Base-by-base conservation (phyloP, 1,284 basidiomycete species). In the Moesziomyces sp. region DNA sequence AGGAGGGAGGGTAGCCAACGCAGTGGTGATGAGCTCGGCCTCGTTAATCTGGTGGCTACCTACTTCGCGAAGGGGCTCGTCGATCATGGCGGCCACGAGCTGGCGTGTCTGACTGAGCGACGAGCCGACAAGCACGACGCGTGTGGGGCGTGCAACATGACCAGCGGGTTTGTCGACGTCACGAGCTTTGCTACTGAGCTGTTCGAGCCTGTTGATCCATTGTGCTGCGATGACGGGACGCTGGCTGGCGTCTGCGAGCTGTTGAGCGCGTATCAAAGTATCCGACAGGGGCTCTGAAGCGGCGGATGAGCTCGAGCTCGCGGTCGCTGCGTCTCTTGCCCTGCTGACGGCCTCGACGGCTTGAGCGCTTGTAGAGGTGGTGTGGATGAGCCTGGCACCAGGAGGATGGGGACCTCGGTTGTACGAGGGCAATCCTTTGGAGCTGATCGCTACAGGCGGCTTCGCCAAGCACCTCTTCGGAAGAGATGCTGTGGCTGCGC, bases 51-150 rank as follows among this genome's bases (percentile, higher is more conserved):
- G 47, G 13, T 44, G 5, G 9, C 34, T 28, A 11, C 60, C 42
- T 26, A 51, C 46, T 16, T 79, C 75, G 19, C 71, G 71, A 4
- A 75, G 73, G 7, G 75, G 77, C 54, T 79, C 77, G 30, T 67
- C 61, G 23, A 76, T 55, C 46, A 79, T 57, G 18, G 64, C 50
- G 11, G 47, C 38, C 44, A 74, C 21, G 46, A 74, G 61, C 24
- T 63, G 58, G 23, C 52, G 58, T 16, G 55, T 58, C 8, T 68
- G 71, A 35, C 71, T 74, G 40, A 62, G 52, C 10, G 61, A 65
- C 6, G 65, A 69, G 23, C 71, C 71, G 13, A 61, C 50, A 19
- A 74, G 16, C 1, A 58, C n/a, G 23, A 74, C 51, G 19, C 62
- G 61, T 18, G 48, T 65, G 18, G 42, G 42, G 9, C 35, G 5